These are phyloP conservation scores for Calonectria naviculata DNA, from an alignment of 2,329 filamentous ascomycete genomes.

Conservation along the genomic window DNA sequence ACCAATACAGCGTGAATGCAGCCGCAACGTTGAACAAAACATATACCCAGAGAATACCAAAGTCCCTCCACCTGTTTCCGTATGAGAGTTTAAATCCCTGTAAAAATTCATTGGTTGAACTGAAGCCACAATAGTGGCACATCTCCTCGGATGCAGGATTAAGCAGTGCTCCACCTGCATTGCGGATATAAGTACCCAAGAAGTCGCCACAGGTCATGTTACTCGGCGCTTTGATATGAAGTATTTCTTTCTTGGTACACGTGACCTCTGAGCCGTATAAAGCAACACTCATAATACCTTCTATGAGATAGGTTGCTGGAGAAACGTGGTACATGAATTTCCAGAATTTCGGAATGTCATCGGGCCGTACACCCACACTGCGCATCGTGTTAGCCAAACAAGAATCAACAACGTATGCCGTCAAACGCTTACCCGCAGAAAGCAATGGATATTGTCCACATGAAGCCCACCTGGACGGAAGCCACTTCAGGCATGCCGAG, in stretches of 20 bases:
- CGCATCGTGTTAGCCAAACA: background rate
- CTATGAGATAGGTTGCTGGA: conserved; percentile 76
- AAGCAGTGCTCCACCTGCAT: conserved; percentile 58
- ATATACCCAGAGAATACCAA: conserved; percentile 64
- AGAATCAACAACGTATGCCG: conserved; percentile 39
- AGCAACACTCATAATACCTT: conserved; percentile 62
- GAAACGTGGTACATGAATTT: conserved; percentile 77
- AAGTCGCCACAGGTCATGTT: conserved; percentile 64
- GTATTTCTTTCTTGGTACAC: conserved; percentile 54
- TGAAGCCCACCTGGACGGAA: conserved; percentile 52
- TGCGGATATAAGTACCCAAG: conserved; percentile 53
- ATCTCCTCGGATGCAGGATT: conserved; percentile 53
- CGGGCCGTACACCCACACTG: conserved; percentile 69
- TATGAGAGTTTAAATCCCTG: conserved; percentile 56
- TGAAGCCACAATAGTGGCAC: conserved; percentile 57
- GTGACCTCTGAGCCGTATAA: conserved; percentile 33
- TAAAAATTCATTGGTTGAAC: conserved; percentile 52
- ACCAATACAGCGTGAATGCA: conserved; percentile 60
- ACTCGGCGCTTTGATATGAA: conserved; percentile 65
- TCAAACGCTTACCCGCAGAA: conserved; percentile 52
- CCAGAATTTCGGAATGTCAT: conserved; percentile 74
- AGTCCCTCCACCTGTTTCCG: conserved; percentile 64
- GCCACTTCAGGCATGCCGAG: conserved; percentile 36
- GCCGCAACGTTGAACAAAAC: conserved; percentile 60
- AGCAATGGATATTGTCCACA: conserved; percentile 40